Conservation (phyloP, 805 yeast genomes). For the Cyberlindnera euphorbiae region DNA sequence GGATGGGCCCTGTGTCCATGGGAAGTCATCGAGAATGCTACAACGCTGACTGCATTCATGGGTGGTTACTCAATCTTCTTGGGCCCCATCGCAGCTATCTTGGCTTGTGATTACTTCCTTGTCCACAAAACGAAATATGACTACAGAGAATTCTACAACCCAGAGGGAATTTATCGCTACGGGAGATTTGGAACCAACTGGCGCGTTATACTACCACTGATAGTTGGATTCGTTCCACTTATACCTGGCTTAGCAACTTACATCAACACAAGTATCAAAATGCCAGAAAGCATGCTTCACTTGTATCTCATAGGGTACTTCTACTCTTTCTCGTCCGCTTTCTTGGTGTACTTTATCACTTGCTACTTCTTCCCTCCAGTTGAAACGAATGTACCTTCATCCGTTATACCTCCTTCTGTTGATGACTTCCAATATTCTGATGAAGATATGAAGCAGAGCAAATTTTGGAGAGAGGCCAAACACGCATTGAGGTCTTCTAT, state of each 20-base stretch:
- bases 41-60: conserved; percentile 14
- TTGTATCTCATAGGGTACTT: conserved; percentile 14
- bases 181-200: conserved; percentile 13
- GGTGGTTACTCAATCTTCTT: conserved; percentile 17
- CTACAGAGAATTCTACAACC: conserved; percentile 6
- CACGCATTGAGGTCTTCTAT: conserved; percentile 5
- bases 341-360: conserved; percentile 5
- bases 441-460: conserved; percentile 3
- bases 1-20: conserved; percentile 17
- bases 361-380: conserved; percentile 12
- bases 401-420: conserved; percentile 7
- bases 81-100: conserved; percentile 15
- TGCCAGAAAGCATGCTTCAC: conserved; percentile 8
- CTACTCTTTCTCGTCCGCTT: conserved; percentile 11
- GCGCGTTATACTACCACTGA: conserved; percentile 11
- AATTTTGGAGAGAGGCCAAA: conserved; percentile 2
- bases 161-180: conserved; percentile 11
- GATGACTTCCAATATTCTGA: conserved; percentile 1
- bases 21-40: conserved; percentile 16
- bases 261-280: conserved; percentile 8
- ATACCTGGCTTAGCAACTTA: conserved; percentile 14
- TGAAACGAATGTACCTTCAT: conserved; percentile 5
- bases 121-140: conserved; percentile 12
- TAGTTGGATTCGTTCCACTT: conserved; percentile 14
- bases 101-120: conserved; percentile 14